phyloP scores from a whole-genome alignment of 176 grass and related monocot genomes.

The Musa troglodytarum region DNA sequence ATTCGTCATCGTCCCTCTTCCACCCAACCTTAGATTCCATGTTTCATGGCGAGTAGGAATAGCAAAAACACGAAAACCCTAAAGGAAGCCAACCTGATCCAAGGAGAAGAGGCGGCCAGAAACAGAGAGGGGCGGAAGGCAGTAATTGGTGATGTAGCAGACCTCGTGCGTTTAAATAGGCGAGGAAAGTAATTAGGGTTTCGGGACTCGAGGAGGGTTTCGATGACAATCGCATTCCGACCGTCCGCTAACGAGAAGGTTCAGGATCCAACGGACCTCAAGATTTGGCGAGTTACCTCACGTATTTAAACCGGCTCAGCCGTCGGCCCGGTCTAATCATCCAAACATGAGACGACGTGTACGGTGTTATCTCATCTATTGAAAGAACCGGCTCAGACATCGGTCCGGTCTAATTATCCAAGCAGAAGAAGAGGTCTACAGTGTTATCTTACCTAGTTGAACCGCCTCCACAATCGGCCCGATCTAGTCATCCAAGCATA shows the following conservation, averaged over 20 bases:
- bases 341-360: too few relatives aligned
- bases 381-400: too few relatives aligned
- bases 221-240: not conserved
- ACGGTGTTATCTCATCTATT: too few relatives aligned
- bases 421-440: too few relatives aligned
- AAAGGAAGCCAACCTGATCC: not conserved
- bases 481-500: too few relatives aligned
- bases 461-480: too few relatives aligned
- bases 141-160: not conserved
- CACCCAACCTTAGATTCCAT: not conserved
- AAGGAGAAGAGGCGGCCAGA: not conserved
- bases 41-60: too few relatives aligned
- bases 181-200: not conserved
- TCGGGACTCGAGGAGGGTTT: not conserved
- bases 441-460: too few relatives aligned
- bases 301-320: too few relatives aligned
- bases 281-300: not conserved
- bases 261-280: not conserved
- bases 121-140: not conserved
- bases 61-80: not conserved
- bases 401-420: too few relatives aligned
- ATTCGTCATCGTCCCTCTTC: constrained; percentile 45
- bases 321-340: too few relatives aligned
- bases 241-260: not conserved
- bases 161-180: not conserved